Evolutionary conservation across 768 basidiomycete species (phyloP).

Genomic region (Rhodosporidiobolus sp.): DNA sequence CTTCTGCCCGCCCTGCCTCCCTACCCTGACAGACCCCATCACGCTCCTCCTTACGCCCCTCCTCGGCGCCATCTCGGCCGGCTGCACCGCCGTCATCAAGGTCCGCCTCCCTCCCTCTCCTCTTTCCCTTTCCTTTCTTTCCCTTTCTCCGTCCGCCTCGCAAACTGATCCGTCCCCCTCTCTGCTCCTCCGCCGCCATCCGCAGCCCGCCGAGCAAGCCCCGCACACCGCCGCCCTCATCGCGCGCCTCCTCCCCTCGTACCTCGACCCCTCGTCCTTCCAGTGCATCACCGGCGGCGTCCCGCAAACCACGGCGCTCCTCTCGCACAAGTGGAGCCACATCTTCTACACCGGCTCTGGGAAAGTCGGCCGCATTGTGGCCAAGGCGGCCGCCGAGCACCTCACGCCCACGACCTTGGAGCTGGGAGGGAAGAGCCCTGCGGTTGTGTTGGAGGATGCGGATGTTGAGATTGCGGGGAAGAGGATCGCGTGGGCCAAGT

Average conservation of each 20-base stretch:
- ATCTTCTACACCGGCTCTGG: conserved; percentile 65
- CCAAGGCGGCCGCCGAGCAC: conserved; percentile 70
- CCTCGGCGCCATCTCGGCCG: conserved; percentile 73
- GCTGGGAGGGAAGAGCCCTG: conserved; percentile 48
- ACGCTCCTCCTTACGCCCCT: conserved; percentile 61
- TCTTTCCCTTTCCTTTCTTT: too few relatives aligned
- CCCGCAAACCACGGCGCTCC: conserved; percentile 10
- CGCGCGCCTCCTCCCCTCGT: conserved; percentile 67
- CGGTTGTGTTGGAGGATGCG: conserved; percentile 59
- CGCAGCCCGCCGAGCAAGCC: conserved; percentile 63
- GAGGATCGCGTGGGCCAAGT: conserved; percentile 80
- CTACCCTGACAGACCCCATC: conserved; percentile 60
- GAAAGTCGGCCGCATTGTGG: conserved; percentile 65
- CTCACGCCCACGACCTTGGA: conserved; percentile 67
- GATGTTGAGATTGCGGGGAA: conserved; percentile 60
- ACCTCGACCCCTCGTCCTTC: conserved; percentile 59
- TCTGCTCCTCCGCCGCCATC: conserved; percentile 59
- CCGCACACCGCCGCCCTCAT: conserved; percentile 60
- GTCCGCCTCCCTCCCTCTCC: background rate
- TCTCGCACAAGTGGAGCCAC: conserved; percentile 43
- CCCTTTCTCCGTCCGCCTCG: too few relatives aligned
- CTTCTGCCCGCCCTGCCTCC: background rate
- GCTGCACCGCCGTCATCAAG: conserved; percentile 68
- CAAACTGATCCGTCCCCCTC: conserved; percentile 52
- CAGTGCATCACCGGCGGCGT: conserved; percentile 6